Conservation (phyloP, 768 basidiomycete species). For the Hygrophoropsis aurantiaca region DNA sequence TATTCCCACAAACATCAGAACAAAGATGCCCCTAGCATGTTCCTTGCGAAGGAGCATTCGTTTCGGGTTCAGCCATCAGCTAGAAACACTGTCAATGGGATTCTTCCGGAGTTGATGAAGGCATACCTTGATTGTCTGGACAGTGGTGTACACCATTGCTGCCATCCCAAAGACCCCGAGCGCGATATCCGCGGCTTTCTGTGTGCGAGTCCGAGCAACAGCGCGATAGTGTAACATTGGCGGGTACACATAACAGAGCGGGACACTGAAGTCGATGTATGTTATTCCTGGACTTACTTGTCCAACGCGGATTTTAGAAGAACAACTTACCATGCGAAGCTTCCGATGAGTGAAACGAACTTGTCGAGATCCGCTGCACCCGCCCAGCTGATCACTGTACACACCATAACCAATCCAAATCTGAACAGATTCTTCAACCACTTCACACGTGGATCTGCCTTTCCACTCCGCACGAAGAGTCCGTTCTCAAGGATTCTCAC, state of each 20-base stretch:
- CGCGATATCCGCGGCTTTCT: slow-evolving; percentile 67
- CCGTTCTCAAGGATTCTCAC: slow-evolving; percentile 97
- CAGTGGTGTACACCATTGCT: slow-evolving; percentile 77
- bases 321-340: slow-evolving; percentile 81
- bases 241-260: slow-evolving; percentile 92
- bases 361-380: slow-evolving; percentile 93
- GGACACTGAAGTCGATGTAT: slow-evolving; percentile 55
- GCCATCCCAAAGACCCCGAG: slow-evolving; percentile 74
- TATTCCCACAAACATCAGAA: neutral
- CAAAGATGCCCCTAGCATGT: slow-evolving; percentile 21
- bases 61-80: slow-evolving; percentile 60
- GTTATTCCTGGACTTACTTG: slow-evolving; percentile 8
- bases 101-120: slow-evolving; percentile 1
- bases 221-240: slow-evolving; percentile 90
- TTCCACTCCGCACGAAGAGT: slow-evolving; percentile 85
- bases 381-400: slow-evolving; percentile 77
- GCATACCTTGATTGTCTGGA: slow-evolving; percentile 71
- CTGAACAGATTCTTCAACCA: slow-evolving; percentile 96
- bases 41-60: slow-evolving; percentile 38
- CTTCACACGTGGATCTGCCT: slow-evolving; percentile 77
- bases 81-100: slow-evolving; percentile 24
- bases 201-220: slow-evolving; percentile 67
- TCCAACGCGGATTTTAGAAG: neutral
- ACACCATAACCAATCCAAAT: slow-evolving; percentile 71
- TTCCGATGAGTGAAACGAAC: slow-evolving; percentile 91